phyloP scores from a whole-genome alignment of 805 yeast species.

The Ogataea methylovora region DNA sequence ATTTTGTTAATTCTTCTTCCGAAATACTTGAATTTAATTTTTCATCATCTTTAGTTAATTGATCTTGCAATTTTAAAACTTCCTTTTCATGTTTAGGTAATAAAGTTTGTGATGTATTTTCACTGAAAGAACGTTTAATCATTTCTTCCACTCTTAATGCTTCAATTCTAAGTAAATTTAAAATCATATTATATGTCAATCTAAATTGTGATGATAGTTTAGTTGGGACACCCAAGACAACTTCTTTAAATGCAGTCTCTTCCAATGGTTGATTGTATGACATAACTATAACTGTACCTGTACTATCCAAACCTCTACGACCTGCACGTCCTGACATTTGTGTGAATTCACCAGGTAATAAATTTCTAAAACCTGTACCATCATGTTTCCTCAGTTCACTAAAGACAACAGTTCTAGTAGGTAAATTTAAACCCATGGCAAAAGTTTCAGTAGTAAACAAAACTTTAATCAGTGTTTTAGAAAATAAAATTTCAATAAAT shows the following conservation, averaged over 20 bases:
- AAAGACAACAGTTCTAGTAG: constrained; percentile 94
- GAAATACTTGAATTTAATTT: constrained; percentile 26
- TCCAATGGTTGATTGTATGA: constrained; percentile 61
- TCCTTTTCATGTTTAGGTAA: constrained; percentile 78
- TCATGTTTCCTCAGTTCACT: constrained; percentile 84
- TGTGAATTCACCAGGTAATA: constrained; percentile 94
- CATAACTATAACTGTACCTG: constrained; percentile 94
- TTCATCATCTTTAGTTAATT: constrained; percentile 24
- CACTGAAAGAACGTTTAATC: constrained; percentile 94
- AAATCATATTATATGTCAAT: constrained; percentile 90
- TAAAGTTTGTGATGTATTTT: constrained; percentile 76
- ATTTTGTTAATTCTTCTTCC: constrained; percentile 29
- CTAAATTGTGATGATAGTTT: constrained; percentile 88
- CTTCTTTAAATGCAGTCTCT: constrained; percentile 59
- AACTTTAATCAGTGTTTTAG: constrained; percentile 80
- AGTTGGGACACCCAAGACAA: constrained; percentile 84
- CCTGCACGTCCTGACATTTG: constrained; percentile 99
- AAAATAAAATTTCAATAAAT: constrained; percentile 84
- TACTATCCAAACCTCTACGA: constrained; percentile 88
- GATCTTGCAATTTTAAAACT: constrained; percentile 44
- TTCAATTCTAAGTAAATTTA: constrained; percentile 85
- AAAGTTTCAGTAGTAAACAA: constrained; percentile 96
- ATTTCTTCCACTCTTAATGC: constrained; percentile 96
- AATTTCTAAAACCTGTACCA: constrained; percentile 71
- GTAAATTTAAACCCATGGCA: constrained; percentile 97